Base-by-base conservation (phyloP, 2,329 filamentous ascomycete species). In the Penicillium brasilianum region DNA sequence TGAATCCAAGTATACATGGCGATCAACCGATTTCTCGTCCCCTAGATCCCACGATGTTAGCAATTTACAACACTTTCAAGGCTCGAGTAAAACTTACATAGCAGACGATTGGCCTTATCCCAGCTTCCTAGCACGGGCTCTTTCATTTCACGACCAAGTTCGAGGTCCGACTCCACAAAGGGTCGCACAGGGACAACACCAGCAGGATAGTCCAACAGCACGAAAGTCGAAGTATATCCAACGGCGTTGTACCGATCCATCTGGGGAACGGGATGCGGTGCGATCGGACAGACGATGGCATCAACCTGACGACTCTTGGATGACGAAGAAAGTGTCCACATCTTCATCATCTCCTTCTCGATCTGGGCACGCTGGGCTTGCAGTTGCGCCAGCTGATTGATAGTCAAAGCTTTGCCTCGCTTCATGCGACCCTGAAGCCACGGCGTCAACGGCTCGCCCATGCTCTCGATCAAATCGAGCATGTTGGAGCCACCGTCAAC, bases 171-270 rank as follows among this genome's bases (percentile, higher is more conserved):
- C 55, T 80, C 75, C 0, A 61, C 71, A 54, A 88, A 80, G 1
- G 72, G 70, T 2, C 87, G 76, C 0, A 89, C 81, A 0, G 87
- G 87, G 1, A 89, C 63, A 0, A 72, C 74, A 0, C 84, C 88
- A 2, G 87, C 83, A 0, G 87, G 84, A 67, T 86, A 87, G 70
- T 90, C 87, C 22, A 90, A 72, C 57, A 89, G 68, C 9, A 88
- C 86, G 68, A 87, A 88, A 1, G 80, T 81, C 22, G 80, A 84
- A 0, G 87, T 88, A 69, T 89, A 90, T 59, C 86, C 84, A 0
- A 86, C 83, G 0, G 83, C 83, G 70, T 88, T 88, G 75, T 86
- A 90, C 2, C 82, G 77, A 74, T 90, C 88, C 57, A 88, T 83
- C 10, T 82, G 80, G 1, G 87, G 85, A 0, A 87, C 82, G 0